These are phyloP conservation scores for Secale cereale DNA, from an alignment of 176 grass and related monocot species.

Conservation along the genomic window DNA sequence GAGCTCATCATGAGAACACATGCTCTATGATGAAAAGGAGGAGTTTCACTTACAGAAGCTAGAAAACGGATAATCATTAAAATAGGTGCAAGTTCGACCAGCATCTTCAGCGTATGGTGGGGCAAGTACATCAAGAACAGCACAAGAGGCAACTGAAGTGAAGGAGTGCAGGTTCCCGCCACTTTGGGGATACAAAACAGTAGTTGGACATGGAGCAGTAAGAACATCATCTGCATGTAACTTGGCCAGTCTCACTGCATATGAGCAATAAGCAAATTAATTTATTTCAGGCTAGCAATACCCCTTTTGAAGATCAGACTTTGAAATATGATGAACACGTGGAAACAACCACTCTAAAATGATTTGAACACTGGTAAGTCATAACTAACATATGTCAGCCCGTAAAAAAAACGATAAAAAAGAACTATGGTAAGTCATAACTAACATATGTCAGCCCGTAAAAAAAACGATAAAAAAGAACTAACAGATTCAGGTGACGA, in stretches of 20 bases:
- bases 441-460: too few species aligned
- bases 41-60: constrained; percentile 62
- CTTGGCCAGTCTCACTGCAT: constrained; percentile 64
- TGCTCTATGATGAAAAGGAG: neutral
- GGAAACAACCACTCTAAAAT: neutral
- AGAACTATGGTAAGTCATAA: neutral
- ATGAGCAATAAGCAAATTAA: neutral
- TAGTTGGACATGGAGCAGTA: constrained; percentile 55
- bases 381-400: too few species aligned
- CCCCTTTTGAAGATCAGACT: neutral
- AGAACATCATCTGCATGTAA: constrained; percentile 60
- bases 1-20: neutral
- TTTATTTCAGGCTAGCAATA: constrained; percentile 5
- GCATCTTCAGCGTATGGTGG: constrained; percentile 52
- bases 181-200: constrained; percentile 62
- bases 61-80: constrained; percentile 62
- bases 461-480: neutral
- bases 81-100: constrained; percentile 68
- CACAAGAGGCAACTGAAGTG: constrained; percentile 73
- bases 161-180: constrained; percentile 76
- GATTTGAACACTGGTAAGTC: neutral
- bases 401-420: neutral
- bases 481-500: neutral
- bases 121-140: constrained; percentile 73
- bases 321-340: neutral